phyloP scores from a whole-genome alignment of 75 land plant species.

The Ceratopteris richardii region DNA sequence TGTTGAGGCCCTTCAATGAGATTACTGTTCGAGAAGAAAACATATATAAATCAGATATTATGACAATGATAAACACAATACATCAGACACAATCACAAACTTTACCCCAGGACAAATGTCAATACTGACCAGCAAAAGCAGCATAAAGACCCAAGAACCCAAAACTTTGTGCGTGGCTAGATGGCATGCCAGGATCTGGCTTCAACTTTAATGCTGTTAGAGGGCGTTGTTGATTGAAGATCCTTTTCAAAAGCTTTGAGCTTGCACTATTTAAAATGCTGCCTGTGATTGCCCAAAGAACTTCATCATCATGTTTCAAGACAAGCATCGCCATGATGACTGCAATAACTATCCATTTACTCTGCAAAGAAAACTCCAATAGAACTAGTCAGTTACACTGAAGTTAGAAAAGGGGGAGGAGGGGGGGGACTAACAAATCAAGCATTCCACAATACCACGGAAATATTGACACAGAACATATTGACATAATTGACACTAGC shows the following conservation, averaged over 20 bases:
- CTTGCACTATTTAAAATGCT: constrained; percentile 19
- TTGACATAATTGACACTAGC: too few relatives aligned
- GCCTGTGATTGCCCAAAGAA: constrained; percentile 42
- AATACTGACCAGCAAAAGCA: constrained; percentile 35
- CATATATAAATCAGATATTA: too few relatives aligned
- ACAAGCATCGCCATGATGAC: constrained; percentile 21
- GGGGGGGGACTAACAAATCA: neutral
- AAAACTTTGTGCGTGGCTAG: constrained; percentile 76
- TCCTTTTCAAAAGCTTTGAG: constrained; percentile 31
- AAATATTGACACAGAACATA: too few relatives aligned
- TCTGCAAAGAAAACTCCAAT: constrained; percentile 23
- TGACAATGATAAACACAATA: too few relatives aligned
- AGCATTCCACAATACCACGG: neutral
- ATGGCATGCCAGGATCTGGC: constrained; percentile 85
- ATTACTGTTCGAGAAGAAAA: constrained; percentile 23
- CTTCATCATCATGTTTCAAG: constrained; percentile 42
- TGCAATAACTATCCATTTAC: constrained; percentile 37
- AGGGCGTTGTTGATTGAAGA: constrained; percentile 46
- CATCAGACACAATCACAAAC: too few relatives aligned
- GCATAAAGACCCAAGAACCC: constrained; percentile 33
- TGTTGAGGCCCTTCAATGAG: constrained; percentile 32
- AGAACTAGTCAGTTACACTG: neutral
- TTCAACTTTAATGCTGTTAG: constrained; percentile 20
- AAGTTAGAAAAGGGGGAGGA: neutral
- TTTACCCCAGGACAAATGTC: neutral